Evolutionary conservation across 495 filamentous ascomycete species (phyloP), one percentile per base, ranked within the genome.

Genomic region (Penicillium bialowiezense): DNA sequence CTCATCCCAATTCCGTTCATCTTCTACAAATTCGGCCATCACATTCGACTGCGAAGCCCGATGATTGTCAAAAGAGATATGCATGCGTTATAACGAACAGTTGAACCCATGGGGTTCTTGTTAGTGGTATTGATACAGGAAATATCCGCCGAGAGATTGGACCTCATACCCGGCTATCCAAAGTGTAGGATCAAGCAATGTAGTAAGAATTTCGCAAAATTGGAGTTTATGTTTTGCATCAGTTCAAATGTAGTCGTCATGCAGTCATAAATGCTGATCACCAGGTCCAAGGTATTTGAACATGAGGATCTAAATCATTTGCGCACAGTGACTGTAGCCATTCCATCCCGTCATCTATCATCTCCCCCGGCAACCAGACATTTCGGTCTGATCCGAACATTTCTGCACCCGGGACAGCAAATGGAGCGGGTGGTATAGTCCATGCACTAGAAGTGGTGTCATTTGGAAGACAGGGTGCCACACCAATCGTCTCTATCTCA

Each of bases 1-100:
- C 65, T 87, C 50, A 80, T 90, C 23, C 86, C 87, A 0, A 89
- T 91, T 42, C 88, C 88, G 0, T 77, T 89, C 44, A 68, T 84
- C 9, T 91, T 92, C 62, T 91, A 88, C 55, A 72, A 72, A 24
- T 89, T 84, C 59, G 88, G 88, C 1, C 73, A 77, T 23, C 71
- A 65, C 46, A 87, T 91, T 36, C 68, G 88, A 13, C 67, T 65
- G 24, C 75, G 69, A 57, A 87, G 83, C 41, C 67, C 70, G 7
- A 70, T 90, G 31, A 86, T 90, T 40, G 66, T 73, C 38, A 63
- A 70, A 40, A 79, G 88, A 75, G 68, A 78, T 28, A 18, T n/a
- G n/a, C n/a, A n/a, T n/a, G n/a, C n/a, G n/a, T n/a, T n/a, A n/a
- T n/a, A n/a, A n/a, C n/a, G n/a, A n/a, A n/a, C n/a, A n/a, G n/a